Percentiles rank a stretch among this genome's conserved stretches.
phyloP scores from a whole-genome alignment of 2,329 filamentous ascomycete genomes.

The Fusarium agapanthi region DNA sequence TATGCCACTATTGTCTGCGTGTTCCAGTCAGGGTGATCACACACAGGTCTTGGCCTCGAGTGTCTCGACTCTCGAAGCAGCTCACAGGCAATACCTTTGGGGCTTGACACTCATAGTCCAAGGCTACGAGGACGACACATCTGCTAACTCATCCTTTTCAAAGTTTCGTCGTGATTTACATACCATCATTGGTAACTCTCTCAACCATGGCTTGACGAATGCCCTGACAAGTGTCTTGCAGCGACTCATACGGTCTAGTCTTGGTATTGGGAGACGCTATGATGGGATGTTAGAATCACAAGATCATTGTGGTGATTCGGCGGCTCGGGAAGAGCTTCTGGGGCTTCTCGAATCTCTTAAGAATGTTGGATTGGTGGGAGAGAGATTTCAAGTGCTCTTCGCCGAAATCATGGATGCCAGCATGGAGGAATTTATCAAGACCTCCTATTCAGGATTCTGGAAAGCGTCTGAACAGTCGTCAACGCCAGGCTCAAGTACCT shows the following conservation, averaged over 20 bases:
- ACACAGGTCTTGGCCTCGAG: slow-evolving; percentile 60
- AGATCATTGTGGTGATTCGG: slow-evolving; percentile 45
- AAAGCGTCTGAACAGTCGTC: slow-evolving; percentile 31
- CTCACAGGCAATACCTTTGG: slow-evolving; percentile 65
- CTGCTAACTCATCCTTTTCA: slow-evolving; percentile 50
- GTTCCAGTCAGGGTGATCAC: slow-evolving; percentile 53
- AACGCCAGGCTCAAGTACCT: slow-evolving; percentile 39
- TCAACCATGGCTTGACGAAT: slow-evolving; percentile 60
- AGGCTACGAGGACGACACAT: slow-evolving; percentile 52
- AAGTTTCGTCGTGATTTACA: slow-evolving; percentile 70
- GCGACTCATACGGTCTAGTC: slow-evolving; percentile 60
- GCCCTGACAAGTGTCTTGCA: slow-evolving; percentile 65
- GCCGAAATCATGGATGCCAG: slow-evolving; percentile 75
- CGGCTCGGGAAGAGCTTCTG: slow-evolving; percentile 61
- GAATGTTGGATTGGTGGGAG: slow-evolving; percentile 73
- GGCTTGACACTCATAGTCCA: slow-evolving; percentile 62
- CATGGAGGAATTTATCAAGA: slow-evolving; percentile 69
- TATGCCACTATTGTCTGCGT: slow-evolving; percentile 62
- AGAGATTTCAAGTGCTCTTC: slow-evolving; percentile 74
- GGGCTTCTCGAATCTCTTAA: slow-evolving; percentile 66
- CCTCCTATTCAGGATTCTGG: slow-evolving; percentile 73
- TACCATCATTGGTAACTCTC: slow-evolving; percentile 71
- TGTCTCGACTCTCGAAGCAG: slow-evolving; percentile 67
- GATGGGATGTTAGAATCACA: slow-evolving; percentile 25
- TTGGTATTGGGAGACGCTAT: slow-evolving; percentile 46